These are phyloP conservation scores for Diplodia intermedia DNA, from an alignment of 2,329 filamentous ascomycete genomes.

Conservation along the genomic window DNA sequence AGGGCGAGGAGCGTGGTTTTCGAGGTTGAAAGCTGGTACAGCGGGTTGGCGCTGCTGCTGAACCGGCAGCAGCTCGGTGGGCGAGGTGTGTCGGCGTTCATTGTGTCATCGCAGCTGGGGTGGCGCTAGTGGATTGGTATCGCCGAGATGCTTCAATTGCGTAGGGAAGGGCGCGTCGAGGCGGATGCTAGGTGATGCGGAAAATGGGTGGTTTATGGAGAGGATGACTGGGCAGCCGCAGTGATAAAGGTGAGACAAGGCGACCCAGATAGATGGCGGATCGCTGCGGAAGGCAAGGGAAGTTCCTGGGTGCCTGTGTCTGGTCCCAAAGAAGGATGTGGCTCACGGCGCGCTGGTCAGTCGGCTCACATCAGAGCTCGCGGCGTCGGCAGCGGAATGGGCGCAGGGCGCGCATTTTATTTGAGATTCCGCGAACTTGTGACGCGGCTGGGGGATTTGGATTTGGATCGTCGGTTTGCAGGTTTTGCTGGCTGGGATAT, in stretches of 20 bases:
- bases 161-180: not conserved
- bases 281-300: conserved; percentile 21
- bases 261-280: conserved; percentile 24
- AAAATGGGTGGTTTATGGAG: conserved; percentile 1
- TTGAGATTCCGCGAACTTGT: not conserved
- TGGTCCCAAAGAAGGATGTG: not conserved
- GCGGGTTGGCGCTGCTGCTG: not conserved
- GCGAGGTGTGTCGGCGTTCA: conserved; percentile 7
- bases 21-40: not conserved
- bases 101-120: conserved; percentile 17
- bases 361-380: conserved; percentile 15
- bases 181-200: not conserved
- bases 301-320: conserved; percentile 10
- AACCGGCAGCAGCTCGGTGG: conserved; percentile 5
- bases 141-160: conserved; percentile 19
- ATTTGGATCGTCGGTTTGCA: conserved; percentile 26
- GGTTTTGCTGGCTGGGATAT: conserved; percentile 22
- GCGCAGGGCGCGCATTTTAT: conserved; percentile 15
- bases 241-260: conserved; percentile 28
- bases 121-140: not conserved
- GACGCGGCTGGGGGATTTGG: conserved; percentile 23
- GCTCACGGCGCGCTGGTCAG: not conserved
- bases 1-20: conserved; percentile 33
- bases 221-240: conserved; percentile 2
- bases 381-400: not conserved